A percentile compares a stretch with the other conserved stretches of the same genome.
Evolutionary conservation across 371 early-diverging fungal genomes (phyloP).

Genomic region (Mucor plumbeus): DNA sequence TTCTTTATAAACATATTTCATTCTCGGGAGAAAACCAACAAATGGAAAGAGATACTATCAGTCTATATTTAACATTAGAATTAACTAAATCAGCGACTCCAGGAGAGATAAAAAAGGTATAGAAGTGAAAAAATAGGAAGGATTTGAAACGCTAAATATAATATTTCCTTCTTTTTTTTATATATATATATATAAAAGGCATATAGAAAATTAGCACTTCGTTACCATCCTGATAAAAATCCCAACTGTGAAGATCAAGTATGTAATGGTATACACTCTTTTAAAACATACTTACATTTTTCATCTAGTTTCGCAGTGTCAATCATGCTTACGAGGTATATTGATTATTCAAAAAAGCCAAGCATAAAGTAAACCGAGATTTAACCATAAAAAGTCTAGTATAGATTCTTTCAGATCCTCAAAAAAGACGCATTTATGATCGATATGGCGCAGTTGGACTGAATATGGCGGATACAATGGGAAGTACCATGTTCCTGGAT

Average conservation of each 20-base stretch:
- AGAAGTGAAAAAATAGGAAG: too few relatives aligned
- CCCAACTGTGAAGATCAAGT: constrained; percentile 61
- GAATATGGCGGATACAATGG: constrained; percentile 76
- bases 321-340: constrained; percentile 82
- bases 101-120: constrained; percentile 72
- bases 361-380: not conserved
- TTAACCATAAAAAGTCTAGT: constrained; percentile 1
- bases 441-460: constrained; percentile 87
- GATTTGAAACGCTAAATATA: not conserved
- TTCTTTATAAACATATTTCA: not conserved
- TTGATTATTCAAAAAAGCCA: not conserved
- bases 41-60: constrained; percentile 17
- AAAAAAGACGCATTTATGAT: constrained; percentile 83
- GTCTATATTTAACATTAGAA: constrained; percentile 61
- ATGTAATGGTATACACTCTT: constrained; percentile 2
- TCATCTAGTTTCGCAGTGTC: constrained; percentile 74
- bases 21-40: not conserved
- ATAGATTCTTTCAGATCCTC: constrained; percentile 64
- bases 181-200: not conserved
- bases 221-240: constrained; percentile 84
- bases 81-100: constrained; percentile 63
- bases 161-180: too few relatives aligned
- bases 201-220: constrained; percentile 65
- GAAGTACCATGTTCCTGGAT: constrained; percentile 76
- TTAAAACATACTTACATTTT: not conserved